Percentiles rank a stretch among this genome's conserved stretches.
Evolutionary conservation across 1,284 basidiomycete genomes (phyloP).

Genomic region (Grifola frondosa): DNA sequence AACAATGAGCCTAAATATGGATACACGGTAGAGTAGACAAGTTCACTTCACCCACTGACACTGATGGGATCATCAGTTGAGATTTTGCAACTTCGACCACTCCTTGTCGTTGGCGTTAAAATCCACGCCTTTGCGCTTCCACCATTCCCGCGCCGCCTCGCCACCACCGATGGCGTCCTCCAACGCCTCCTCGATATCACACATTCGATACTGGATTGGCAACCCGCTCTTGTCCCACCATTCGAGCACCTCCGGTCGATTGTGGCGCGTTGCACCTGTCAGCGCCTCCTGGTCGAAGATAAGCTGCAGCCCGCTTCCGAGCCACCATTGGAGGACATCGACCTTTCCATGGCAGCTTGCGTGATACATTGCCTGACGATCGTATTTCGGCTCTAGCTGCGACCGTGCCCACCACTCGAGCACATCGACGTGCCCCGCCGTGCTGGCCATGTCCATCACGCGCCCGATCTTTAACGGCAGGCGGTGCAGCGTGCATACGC

Average conservation of each 20-base stretch:
- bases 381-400: constrained; percentile 72
- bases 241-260: constrained; percentile 75
- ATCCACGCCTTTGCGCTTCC: constrained; percentile 73
- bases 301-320: constrained; percentile 69
- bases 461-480: constrained; percentile 76
- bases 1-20: constrained; percentile 4
- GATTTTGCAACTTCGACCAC: constrained; percentile 76
- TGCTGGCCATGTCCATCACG: constrained; percentile 78
- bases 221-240: constrained; percentile 83
- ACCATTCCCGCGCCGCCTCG: constrained; percentile 70
- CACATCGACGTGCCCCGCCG: constrained; percentile 64
- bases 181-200: constrained; percentile 82
- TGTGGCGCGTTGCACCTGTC: constrained; percentile 74
- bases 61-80: constrained; percentile 42
- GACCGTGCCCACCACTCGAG: constrained; percentile 84
- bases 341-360: constrained; percentile 79
- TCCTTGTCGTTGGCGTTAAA: constrained; percentile 78
- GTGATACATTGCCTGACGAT: constrained; percentile 70
- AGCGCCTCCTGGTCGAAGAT: constrained; percentile 78
- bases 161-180: constrained; percentile 81
- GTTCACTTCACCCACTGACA: too few species aligned
- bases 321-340: constrained; percentile 82
- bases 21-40: constrained; percentile 9
- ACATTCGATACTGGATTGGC: constrained; percentile 78
- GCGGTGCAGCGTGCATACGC: constrained; percentile 17